phyloP scores from a whole-genome alignment of 208 protist species.

The Trypanosoma boissoni region DNA sequence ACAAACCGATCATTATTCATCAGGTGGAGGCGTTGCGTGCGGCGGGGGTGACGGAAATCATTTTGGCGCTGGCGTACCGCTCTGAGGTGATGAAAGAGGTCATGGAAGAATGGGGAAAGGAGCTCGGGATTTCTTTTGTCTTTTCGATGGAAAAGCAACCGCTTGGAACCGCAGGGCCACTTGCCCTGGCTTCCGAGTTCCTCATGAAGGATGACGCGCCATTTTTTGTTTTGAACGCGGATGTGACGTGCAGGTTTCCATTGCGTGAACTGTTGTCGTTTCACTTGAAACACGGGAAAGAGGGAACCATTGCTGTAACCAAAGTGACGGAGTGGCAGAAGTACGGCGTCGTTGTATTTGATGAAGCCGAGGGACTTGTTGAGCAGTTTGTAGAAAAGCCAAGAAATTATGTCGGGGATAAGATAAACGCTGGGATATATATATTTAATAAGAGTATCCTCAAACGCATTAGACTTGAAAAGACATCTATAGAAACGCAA shows the following conservation, averaged over 20 bases:
- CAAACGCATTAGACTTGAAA: constrained; percentile 89
- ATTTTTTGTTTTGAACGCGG: constrained; percentile 98
- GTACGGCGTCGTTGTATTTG: constrained; percentile 97
- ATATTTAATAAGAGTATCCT: constrained; percentile 96
- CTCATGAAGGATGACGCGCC: constrained; percentile 85
- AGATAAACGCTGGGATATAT: constrained; percentile 98
- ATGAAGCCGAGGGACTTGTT: constrained; percentile 84
- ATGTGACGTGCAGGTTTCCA: constrained; percentile 96
- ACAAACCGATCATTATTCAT: constrained; percentile 98
- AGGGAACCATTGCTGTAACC: constrained; percentile 97
- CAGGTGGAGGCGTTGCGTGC: constrained; percentile 96
- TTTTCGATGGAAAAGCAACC: constrained; percentile 95
- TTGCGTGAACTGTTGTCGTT: constrained; percentile 93
- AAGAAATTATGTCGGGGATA: constrained; percentile 94
- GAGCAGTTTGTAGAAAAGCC: constrained; percentile 96
- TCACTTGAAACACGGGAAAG: constrained; percentile 93
- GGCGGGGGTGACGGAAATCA: constrained; percentile 92
- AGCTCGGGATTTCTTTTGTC: constrained; percentile 93
- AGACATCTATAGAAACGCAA: constrained; percentile 96
- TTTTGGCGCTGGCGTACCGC: constrained; percentile 96
- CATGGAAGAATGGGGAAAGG: constrained; percentile 81
- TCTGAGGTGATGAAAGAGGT: constrained; percentile 94
- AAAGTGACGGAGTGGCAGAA: constrained; percentile 96
- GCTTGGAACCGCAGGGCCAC: constrained; percentile 97
- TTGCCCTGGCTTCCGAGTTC: constrained; percentile 92